These are phyloP conservation scores for Aulographum hederae DNA, from an alignment of 2,329 filamentous ascomycete genomes.

Conservation along the genomic window DNA sequence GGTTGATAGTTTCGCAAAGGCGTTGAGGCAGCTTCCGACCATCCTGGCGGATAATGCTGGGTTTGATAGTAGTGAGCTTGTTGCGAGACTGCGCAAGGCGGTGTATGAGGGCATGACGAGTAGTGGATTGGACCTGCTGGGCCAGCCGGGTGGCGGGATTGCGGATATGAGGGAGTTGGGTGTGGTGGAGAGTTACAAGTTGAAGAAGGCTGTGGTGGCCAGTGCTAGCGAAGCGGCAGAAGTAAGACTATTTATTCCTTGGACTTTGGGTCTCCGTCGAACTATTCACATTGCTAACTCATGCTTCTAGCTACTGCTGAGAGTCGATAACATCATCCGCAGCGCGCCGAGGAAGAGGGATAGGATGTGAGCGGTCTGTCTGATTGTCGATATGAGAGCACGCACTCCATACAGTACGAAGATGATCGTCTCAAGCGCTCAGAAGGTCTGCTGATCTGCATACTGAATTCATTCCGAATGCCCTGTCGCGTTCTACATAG, in stretches of 20 bases:
- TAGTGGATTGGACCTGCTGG: conserved; percentile 76
- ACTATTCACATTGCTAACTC: too few species aligned
- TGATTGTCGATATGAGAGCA: neutral
- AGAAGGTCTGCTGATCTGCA: too few species aligned
- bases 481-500: too few species aligned
- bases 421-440: too few species aligned
- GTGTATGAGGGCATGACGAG: conserved; percentile 91
- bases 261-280: conserved; percentile 3
- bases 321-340: conserved; percentile 96
- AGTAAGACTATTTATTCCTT: conserved; percentile 34
- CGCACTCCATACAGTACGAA: too few species aligned
- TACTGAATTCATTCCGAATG: too few species aligned
- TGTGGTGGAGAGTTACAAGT: conserved; percentile 94
- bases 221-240: conserved; percentile 93
- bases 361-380: conserved; percentile 50
- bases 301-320: conserved; percentile 52
- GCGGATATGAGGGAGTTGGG: conserved; percentile 90
- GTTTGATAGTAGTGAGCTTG: conserved; percentile 84
- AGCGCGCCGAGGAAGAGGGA: conserved; percentile 73
- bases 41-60: conserved; percentile 96
- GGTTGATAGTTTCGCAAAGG: conserved; percentile 74
- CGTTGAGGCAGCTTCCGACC: conserved; percentile 82
- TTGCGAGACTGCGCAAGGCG: conserved; percentile 76
- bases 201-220: conserved; percentile 94
- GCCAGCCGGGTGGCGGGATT: conserved; percentile 79